phyloP scores from a whole-genome alignment of 495 filamentous ascomycete genomes.

The Clohesyomyces aquaticus region DNA sequence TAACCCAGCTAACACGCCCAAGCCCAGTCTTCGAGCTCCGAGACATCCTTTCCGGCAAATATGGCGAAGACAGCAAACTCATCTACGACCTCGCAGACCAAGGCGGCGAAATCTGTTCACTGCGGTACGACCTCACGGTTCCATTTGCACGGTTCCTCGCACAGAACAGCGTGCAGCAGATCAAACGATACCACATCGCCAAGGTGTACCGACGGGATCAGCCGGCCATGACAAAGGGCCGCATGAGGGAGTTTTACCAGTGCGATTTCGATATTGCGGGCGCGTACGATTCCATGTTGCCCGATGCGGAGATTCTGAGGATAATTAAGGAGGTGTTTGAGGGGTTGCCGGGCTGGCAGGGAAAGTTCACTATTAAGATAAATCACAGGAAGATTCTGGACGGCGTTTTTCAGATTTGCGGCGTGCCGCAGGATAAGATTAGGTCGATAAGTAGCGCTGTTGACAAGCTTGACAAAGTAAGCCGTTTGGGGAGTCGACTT shows the following conservation, averaged over 20 bases:
- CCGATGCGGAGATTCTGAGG: slow-evolving; percentile 88
- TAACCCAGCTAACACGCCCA: slow-evolving; percentile 6
- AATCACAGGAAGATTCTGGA: slow-evolving; percentile 96
- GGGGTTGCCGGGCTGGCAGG: slow-evolving; percentile 68
- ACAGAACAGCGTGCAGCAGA: slow-evolving; percentile 76
- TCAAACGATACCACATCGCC: slow-evolving; percentile 88
- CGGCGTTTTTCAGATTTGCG: slow-evolving; percentile 86
- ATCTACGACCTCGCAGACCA: slow-evolving; percentile 88
- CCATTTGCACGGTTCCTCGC: slow-evolving; percentile 86
- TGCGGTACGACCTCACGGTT: slow-evolving; percentile 92
- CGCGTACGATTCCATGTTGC: slow-evolving; percentile 87
- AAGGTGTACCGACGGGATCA: slow-evolving; percentile 86
- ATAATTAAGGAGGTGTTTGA: slow-evolving; percentile 88
- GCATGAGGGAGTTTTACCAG: slow-evolving; percentile 97
- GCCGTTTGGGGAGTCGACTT: background rate
- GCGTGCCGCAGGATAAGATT: slow-evolving; percentile 84
- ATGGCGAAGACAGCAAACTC: slow-evolving; percentile 89
- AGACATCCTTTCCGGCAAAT: slow-evolving; percentile 83
- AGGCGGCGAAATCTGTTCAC: slow-evolving; percentile 79
- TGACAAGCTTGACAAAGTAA: slow-evolving; percentile 86
- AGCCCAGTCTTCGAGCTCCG: slow-evolving; percentile 75
- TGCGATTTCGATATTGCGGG: slow-evolving; percentile 98
- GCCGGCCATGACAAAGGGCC: slow-evolving; percentile 81
- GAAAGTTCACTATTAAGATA: slow-evolving; percentile 82
- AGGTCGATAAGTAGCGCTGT: slow-evolving; percentile 87